These are phyloP conservation scores for Xylaria sp. DNA, from an alignment of 2,329 filamentous ascomycete genomes.

Conservation along the genomic window DNA sequence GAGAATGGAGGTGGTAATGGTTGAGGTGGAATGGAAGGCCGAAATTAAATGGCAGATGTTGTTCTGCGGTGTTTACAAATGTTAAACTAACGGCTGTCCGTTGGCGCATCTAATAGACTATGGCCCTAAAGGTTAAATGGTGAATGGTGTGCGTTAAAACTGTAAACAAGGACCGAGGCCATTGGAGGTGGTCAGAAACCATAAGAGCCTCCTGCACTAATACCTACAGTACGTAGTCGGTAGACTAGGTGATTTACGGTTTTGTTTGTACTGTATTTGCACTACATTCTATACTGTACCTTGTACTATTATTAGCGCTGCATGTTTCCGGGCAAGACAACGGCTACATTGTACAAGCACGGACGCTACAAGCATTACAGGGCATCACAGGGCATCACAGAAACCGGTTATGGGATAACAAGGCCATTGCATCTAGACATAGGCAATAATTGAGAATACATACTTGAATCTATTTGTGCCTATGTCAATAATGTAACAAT, in stretches of 20 bases:
- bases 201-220: constrained; percentile 6
- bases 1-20: background rate
- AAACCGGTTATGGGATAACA: background rate
- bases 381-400: too few species aligned
- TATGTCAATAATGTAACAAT: too few species aligned
- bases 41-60: background rate
- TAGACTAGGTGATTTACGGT: background rate
- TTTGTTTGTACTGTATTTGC: background rate
- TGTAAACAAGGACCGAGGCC: background rate
- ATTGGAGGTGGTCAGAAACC: background rate
- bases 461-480: too few species aligned
- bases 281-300: background rate
- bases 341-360: background rate
- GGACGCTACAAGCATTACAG: background rate
- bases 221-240: too few species aligned
- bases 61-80: background rate
- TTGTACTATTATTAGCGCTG: background rate
- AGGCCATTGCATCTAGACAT: background rate
- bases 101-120: background rate
- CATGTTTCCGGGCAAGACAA: background rate
- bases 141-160: too few species aligned
- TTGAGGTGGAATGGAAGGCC: background rate
- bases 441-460: background rate
- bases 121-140: background rate
- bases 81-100: background rate